phyloP scores from a whole-genome alignment of 2,329 filamentous ascomycete species.

The Exophiala lecanii-corni region DNA sequence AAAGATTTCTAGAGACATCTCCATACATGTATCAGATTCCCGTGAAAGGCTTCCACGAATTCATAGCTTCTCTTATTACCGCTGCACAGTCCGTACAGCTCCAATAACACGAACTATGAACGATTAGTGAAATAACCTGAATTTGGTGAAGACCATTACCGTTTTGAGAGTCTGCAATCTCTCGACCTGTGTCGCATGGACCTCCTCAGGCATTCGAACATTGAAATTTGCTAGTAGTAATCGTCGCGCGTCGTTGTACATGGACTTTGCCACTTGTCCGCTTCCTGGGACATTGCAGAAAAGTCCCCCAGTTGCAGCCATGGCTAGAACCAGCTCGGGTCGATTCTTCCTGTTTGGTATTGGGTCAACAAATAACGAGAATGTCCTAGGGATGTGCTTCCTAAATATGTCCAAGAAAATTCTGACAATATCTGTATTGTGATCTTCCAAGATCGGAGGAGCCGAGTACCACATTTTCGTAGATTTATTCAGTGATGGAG shows the following conservation, averaged over 20 bases:
- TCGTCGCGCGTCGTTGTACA: constrained; percentile 17
- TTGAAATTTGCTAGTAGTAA: constrained; percentile 7
- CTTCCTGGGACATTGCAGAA: constrained; percentile 13
- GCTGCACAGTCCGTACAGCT: constrained; percentile 13
- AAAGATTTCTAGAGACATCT: neutral
- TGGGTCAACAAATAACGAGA: constrained; percentile 9
- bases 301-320: constrained; percentile 13
- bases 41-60: constrained; percentile 15
- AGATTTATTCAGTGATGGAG: constrained; percentile 10
- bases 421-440: constrained; percentile 11
- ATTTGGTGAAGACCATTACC: neutral
- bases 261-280: constrained; percentile 11
- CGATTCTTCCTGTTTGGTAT: neutral
- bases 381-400: constrained; percentile 10
- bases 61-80: constrained; percentile 18
- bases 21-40: constrained; percentile 6
- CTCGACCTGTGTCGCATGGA: constrained; percentile 1
- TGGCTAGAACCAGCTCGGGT: constrained; percentile 8
- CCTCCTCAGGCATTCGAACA: constrained; percentile 1
- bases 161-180: constrained; percentile 9
- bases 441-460: constrained; percentile 10
- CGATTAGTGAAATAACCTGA: neutral
- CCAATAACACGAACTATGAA: constrained; percentile 4
- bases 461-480: constrained; percentile 14
- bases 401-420: constrained; percentile 7